Percentiles rank a stretch among this genome's conserved stretches.
phyloP scores from a whole-genome alignment of 495 filamentous ascomycete genomes.

The Podospora conica region DNA sequence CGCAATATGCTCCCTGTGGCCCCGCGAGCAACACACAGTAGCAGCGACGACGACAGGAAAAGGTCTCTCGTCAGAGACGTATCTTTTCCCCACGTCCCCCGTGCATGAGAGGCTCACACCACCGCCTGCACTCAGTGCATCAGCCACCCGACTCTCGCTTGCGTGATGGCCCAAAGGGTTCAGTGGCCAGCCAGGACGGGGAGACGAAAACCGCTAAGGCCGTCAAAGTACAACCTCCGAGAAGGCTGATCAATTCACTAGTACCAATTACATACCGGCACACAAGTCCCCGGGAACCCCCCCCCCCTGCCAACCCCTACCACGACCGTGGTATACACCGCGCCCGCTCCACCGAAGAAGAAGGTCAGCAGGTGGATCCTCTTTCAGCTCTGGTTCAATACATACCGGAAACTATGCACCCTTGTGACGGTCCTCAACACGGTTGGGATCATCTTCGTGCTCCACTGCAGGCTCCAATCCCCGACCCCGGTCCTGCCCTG shows the following conservation, averaged over 20 bases:
- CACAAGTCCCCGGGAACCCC: too few species aligned
- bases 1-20: conserved; percentile 24
- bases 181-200: conserved; percentile 13
- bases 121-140: conserved; percentile 11
- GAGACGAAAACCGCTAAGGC: conserved; percentile 4
- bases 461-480: too few species aligned
- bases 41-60: conserved; percentile 20
- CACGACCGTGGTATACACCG: too few species aligned
- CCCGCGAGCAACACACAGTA: conserved; percentile 23
- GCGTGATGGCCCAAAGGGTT: conserved; percentile 19
- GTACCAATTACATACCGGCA: too few species aligned
- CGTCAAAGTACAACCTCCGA: too few species aligned
- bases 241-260: too few species aligned
- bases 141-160: conserved; percentile 28
- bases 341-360: conserved; percentile 20
- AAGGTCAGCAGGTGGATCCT: conserved; percentile 34
- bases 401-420: conserved; percentile 42
- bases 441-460: conserved; percentile 35
- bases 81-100: conserved; percentile 23
- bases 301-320: too few species aligned
- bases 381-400: conserved; percentile 41
- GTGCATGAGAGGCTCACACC: conserved; percentile 38
- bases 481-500: too few species aligned
- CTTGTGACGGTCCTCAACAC: conserved; percentile 36
- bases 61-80: conserved; percentile 17